These are phyloP conservation scores for Hypoxylon rubiginosum DNA, from an alignment of 2,329 filamentous ascomycete genomes.

Conservation along the genomic window DNA sequence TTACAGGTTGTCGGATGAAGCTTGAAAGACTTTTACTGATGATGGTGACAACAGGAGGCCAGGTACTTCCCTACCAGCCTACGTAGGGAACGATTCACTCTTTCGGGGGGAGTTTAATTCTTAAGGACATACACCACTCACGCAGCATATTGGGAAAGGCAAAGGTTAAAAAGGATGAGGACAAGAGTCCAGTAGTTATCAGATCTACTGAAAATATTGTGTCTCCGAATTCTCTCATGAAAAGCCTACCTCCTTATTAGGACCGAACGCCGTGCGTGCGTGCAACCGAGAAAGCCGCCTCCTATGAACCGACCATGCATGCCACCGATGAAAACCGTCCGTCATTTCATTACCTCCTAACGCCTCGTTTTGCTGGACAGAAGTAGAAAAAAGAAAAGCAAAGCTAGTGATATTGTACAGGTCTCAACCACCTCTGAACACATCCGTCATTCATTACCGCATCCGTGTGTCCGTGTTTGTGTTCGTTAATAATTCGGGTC, in stretches of 20 bases:
- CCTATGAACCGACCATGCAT: constrained; percentile 5
- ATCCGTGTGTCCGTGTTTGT: constrained; percentile 1
- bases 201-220: neutral
- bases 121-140: neutral
- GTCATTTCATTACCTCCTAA: neutral
- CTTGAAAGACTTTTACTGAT: neutral
- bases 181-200: neutral
- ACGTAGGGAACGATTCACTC: neutral
- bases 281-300: neutral
- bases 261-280: constrained; percentile 8
- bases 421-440: constrained; percentile 5
- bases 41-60: no score
- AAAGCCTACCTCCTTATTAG: neutral
- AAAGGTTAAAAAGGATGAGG: neutral
- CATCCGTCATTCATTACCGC: neutral
- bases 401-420: constrained; percentile 18
- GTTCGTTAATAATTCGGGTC: constrained; percentile 6
- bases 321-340: neutral
- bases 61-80: no score
- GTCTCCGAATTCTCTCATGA: neutral
- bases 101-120: no score
- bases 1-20: neutral
- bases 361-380: constrained; percentile 4
- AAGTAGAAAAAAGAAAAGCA: constrained; percentile 1
- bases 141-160: neutral